Base-by-base conservation (phyloP, 2,329 filamentous ascomycete genomes). In the Lecanoromycetidae sp. region DNA sequence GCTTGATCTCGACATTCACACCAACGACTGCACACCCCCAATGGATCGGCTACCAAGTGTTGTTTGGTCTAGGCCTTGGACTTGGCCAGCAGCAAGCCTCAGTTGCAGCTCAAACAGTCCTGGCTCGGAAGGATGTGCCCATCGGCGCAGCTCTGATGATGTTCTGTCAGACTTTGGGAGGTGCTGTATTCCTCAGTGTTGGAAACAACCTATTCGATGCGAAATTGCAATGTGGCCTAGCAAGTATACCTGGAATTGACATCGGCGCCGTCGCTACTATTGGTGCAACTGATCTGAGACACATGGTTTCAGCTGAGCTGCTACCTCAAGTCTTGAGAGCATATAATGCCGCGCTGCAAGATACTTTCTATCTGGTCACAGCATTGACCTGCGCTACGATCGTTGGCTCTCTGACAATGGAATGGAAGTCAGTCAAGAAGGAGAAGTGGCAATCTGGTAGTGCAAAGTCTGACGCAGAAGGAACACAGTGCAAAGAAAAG, bases 341-440 rank as follows among this genome's bases (percentile, higher is more conserved):
- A 6, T 63, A 62, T 52, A 63, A 59, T 34, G 27, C 45, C 25
- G 57, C 60, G 1, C 41, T 63, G 8, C 38, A 51, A 2, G 36
- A 57, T 15, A 53, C 56, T 0, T 62, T 60, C 38, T 9, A 55
- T 4, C 46, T 52, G 3, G 49, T 45, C 2, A 26, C 56, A 5
- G 49, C 50, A 8, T 17, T 51, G 22, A 52, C 52, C 13, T 49
- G 54, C n/a, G 36, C 53, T 29, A 33, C 44, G 13, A 44, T 55
- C 20, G n/a, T 60, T 2, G 59, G 57, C 4, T 53, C 58, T 10
- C 33, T 56, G 29, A 46, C 34, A 1, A 45, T 61, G 46, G 55
- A 61, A 36, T 60, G 59, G 59, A 35, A 30, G 32, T 43, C 20
- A 32, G 38, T 48, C 17, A 51, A 83, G 68, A 76, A 75, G 56